Conservation (phyloP, 73 alveolate genomes). For the Symbiodinium natans region DNA sequence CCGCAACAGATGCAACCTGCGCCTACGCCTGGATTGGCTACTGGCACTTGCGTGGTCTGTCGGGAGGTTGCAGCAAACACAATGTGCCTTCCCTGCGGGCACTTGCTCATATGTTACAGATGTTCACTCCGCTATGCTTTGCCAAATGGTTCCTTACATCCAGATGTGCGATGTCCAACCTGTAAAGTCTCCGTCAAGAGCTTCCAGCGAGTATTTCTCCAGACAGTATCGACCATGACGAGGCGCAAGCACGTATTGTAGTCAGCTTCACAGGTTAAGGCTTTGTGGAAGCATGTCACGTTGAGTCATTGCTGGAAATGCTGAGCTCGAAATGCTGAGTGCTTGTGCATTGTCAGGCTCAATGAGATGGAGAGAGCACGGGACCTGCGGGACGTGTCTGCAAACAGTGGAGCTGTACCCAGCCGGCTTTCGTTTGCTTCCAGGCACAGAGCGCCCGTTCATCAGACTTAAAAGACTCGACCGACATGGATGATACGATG, state of each 20-base stretch:
- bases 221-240: slow-evolving; percentile 48
- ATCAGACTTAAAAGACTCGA: no score
- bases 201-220: slow-evolving; percentile 64
- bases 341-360: neutral
- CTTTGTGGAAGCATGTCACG: neutral
- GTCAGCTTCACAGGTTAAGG: neutral
- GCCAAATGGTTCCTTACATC: slow-evolving; percentile 39
- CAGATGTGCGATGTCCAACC: slow-evolving; percentile 66
- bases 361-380: neutral
- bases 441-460: neutral
- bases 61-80: slow-evolving; percentile 63
- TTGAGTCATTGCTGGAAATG: no score
- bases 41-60: slow-evolving; percentile 58
- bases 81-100: slow-evolving; percentile 89
- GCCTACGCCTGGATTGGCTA: neutral
- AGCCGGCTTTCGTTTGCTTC: slow-evolving; percentile 2
- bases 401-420: neutral
- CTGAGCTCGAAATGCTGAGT: neutral
- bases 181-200: slow-evolving; percentile 51
- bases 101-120: slow-evolving; percentile 45
- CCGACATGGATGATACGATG: no score
- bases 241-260: slow-evolving; percentile 9
- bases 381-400: neutral
- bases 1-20: neutral
- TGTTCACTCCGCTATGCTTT: slow-evolving; percentile 67